phyloP scores from a whole-genome alignment of 2,329 filamentous ascomycete genomes.

The Colletotrichum karsti region DNA sequence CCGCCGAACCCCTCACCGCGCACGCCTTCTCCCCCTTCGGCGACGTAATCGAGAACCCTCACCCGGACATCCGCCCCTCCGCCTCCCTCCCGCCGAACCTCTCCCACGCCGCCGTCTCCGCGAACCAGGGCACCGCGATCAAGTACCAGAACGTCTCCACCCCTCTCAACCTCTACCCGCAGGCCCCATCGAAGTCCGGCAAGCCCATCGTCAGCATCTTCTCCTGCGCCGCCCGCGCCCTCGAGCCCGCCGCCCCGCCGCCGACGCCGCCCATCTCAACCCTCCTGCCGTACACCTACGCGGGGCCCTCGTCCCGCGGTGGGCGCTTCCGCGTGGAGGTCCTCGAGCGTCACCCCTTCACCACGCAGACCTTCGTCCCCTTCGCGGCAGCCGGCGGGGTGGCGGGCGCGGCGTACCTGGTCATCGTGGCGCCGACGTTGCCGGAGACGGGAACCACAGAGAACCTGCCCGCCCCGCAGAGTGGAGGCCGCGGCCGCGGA shows the following conservation, averaged over 20 bases:
- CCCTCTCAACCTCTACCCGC: slow-evolving; percentile 75
- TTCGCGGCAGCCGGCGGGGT: slow-evolving; percentile 52
- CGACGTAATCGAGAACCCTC: slow-evolving; percentile 81
- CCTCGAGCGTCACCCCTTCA: slow-evolving; percentile 92
- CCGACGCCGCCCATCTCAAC: slow-evolving; percentile 20
- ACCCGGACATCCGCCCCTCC: slow-evolving; percentile 61
- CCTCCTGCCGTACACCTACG: slow-evolving; percentile 27
- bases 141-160: slow-evolving; percentile 86
- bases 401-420: slow-evolving; percentile 70
- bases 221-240: slow-evolving; percentile 75
- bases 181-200: slow-evolving; percentile 66
- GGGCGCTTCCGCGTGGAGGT: slow-evolving; percentile 71
- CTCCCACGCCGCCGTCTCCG: slow-evolving; percentile 58
- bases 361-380: slow-evolving; percentile 91
- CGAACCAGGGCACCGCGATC: slow-evolving; percentile 89
- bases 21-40: slow-evolving; percentile 81
- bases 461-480: slow-evolving; percentile 49
- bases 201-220: slow-evolving; percentile 86
- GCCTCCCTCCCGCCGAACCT: slow-evolving; percentile 49
- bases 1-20: slow-evolving; percentile 72
- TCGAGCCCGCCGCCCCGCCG: slow-evolving; percentile 38
- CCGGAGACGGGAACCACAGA: slow-evolving; percentile 39
- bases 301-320: slow-evolving; percentile 2
- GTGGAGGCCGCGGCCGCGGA: slow-evolving; percentile 53
- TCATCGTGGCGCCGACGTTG: slow-evolving; percentile 85